A percentile compares a stretch with the other conserved stretches of the same genome.
Conservation (phyloP, 2,329 filamentous ascomycete genomes). For the Xylariomycetidae sp. region DNA sequence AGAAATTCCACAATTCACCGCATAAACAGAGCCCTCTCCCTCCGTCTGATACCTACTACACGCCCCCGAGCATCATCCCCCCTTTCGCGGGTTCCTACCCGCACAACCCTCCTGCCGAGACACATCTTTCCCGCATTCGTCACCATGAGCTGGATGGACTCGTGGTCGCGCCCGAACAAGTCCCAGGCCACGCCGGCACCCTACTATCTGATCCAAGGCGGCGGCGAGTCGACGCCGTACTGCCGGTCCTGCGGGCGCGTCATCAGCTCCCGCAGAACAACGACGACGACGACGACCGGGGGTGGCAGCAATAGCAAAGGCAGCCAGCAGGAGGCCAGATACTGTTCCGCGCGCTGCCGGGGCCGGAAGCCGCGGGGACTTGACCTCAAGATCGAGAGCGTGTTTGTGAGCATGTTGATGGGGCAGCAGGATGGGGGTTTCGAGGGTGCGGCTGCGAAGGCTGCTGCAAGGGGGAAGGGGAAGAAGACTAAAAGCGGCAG, state of each 20-base stretch:
- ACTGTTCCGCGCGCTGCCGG: slow-evolving; percentile 53
- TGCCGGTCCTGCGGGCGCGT: slow-evolving; percentile 54
- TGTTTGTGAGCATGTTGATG: slow-evolving; percentile 35
- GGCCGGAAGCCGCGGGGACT: slow-evolving; percentile 43
- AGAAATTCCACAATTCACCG: no score
- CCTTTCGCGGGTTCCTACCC: no score
- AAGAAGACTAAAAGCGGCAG: no score
- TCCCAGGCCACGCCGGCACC: slow-evolving; percentile 43
- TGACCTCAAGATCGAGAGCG: slow-evolving; percentile 48
- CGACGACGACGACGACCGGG: slow-evolving; percentile 15
- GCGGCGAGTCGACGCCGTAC: slow-evolving; percentile 46
- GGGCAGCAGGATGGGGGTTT: neutral
- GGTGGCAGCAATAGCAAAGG: neutral
- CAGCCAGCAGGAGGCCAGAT: slow-evolving; percentile 34
- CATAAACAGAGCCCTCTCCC: no score
- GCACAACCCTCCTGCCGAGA: no score
- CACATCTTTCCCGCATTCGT: no score
- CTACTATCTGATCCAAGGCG: slow-evolving; percentile 45
- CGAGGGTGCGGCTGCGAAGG: neutral
- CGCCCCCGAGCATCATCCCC: no score
- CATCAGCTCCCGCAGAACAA: slow-evolving; percentile 36
- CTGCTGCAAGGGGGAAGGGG: slow-evolving; percentile 20
- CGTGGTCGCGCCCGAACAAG: slow-evolving; percentile 35
- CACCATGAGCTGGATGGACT: slow-evolving; percentile 38
- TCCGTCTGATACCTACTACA: no score